These are phyloP conservation scores for Uncinocarpus reesii DNA, from an alignment of 2,329 filamentous ascomycete species.

Conservation along the genomic window DNA sequence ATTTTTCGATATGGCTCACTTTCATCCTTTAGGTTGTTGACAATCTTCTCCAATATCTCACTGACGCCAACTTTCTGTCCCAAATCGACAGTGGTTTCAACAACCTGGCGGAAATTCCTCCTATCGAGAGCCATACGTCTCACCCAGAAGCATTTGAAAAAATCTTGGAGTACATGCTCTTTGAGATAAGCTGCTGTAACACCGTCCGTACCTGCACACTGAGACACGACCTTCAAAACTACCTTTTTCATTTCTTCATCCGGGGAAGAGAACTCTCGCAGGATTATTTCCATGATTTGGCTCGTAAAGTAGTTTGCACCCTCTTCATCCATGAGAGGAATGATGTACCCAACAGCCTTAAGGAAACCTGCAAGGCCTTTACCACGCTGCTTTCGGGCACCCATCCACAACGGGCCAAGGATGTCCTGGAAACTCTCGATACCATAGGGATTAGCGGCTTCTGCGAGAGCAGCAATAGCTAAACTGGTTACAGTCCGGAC, in stretches of 20 bases:
- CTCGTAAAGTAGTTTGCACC: slow-evolving; percentile 98
- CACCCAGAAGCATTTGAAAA: slow-evolving; percentile 99
- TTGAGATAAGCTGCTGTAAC: slow-evolving; percentile 92
- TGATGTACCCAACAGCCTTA: slow-evolving; percentile 96
- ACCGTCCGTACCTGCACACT: slow-evolving; percentile 87
- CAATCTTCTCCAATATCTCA: slow-evolving; percentile 87
- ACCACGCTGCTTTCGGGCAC: slow-evolving; percentile 87
- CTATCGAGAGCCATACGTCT: slow-evolving; percentile 93
- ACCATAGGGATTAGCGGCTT: slow-evolving; percentile 95
- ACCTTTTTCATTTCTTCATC: slow-evolving; percentile 99
- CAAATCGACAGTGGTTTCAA: slow-evolving; percentile 94
- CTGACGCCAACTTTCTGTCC: slow-evolving; percentile 96
- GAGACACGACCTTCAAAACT: slow-evolving; percentile 90
- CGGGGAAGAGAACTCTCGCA: slow-evolving; percentile 90
- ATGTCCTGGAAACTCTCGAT: slow-evolving; percentile 99
- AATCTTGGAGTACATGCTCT: slow-evolving; percentile 86
- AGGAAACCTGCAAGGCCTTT: slow-evolving; percentile 93
- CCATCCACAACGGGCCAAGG: slow-evolving; percentile 92
- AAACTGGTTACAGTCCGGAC: slow-evolving; percentile 92
- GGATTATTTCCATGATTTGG: slow-evolving; percentile 96
- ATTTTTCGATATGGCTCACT: slow-evolving; percentile 97
- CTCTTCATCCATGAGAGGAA: slow-evolving; percentile 98
- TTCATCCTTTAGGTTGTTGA: slow-evolving; percentile 94
- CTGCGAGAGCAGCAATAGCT: slow-evolving; percentile 86
- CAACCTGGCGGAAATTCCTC: slow-evolving; percentile 93